These are phyloP conservation scores for Metarhizium humberi DNA, from an alignment of 2,329 filamentous ascomycete genomes.

Conservation along the genomic window DNA sequence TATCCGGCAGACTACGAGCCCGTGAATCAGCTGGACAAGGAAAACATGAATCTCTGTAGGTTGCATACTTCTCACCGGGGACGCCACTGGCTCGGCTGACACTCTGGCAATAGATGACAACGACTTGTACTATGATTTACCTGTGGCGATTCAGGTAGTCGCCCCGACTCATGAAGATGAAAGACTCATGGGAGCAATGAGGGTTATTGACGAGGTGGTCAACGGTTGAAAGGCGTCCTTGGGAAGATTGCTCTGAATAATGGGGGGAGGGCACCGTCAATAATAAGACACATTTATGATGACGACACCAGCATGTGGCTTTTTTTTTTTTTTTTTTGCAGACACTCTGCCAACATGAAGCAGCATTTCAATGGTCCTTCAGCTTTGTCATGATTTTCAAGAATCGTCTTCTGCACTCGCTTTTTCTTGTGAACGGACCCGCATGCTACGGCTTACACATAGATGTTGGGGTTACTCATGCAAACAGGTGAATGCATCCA, in stretches of 20 bases:
- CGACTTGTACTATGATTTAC: constrained; percentile 9
- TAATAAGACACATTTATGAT: background rate
- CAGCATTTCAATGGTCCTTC: too few species aligned
- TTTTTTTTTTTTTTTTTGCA: too few species aligned
- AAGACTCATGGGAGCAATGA: constrained; percentile 10
- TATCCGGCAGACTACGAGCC: constrained; percentile 8
- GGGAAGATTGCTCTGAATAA: background rate
- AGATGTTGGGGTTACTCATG: too few species aligned
- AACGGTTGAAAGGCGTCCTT: background rate
- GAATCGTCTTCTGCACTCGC: too few species aligned
- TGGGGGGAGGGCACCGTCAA: background rate
- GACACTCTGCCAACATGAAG: too few species aligned
- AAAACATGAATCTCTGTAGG: constrained; percentile 11
- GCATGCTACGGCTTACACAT: too few species aligned
- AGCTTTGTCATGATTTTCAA: too few species aligned
- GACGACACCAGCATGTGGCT: background rate
- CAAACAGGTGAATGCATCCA: too few species aligned
- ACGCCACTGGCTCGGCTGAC: background rate
- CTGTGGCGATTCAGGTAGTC: constrained; percentile 11
- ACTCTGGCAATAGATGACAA: constrained; percentile 7
- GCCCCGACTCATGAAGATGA: constrained; percentile 11
- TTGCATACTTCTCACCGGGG: background rate
- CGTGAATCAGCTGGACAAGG: constrained; percentile 9
- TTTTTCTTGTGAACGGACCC: too few species aligned
- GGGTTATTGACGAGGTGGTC: constrained; percentile 7